These are phyloP conservation scores for Suillus discolor DNA, from an alignment of 768 basidiomycete genomes.

Conservation along the genomic window DNA sequence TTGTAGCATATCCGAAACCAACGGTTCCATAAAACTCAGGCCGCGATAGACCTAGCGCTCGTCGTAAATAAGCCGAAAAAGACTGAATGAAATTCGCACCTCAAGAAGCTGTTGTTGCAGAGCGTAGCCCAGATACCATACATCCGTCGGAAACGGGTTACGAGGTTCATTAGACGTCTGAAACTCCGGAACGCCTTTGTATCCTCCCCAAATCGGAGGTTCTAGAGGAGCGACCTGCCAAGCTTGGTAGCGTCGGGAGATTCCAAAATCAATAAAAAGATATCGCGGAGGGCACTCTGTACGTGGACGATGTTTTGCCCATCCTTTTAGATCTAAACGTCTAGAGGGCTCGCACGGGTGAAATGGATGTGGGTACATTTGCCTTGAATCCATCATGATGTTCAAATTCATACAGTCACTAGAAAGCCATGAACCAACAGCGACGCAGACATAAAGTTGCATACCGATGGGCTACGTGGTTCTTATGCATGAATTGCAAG, in stretches of 20 bases:
- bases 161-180: constrained; percentile 9
- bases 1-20: constrained; percentile 24
- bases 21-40: constrained; percentile 32
- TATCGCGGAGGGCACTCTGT: constrained; percentile 29
- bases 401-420: constrained; percentile 25
- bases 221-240: constrained; percentile 15
- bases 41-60: constrained; percentile 13
- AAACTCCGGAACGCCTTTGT: constrained; percentile 29
- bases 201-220: constrained; percentile 23
- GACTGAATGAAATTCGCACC: neutral
- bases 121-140: constrained; percentile 14
- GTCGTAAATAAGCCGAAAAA: neutral
- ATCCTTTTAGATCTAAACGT: constrained; percentile 6
- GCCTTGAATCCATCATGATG: constrained; percentile 26
- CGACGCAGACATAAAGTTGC: neutral
- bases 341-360: constrained; percentile 9
- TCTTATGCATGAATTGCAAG: constrained; percentile 17
- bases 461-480: constrained; percentile 10
- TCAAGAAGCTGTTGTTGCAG: neutral
- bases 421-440: constrained; percentile 27
- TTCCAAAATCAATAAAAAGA: constrained; percentile 33
- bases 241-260: constrained; percentile 23
- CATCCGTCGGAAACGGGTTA: constrained; percentile 26
- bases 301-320: constrained; percentile 20
- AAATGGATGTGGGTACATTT: constrained; percentile 16